phyloP scores from a whole-genome alignment of 129 eudicot genomes.

The Arctium minus region DNA sequence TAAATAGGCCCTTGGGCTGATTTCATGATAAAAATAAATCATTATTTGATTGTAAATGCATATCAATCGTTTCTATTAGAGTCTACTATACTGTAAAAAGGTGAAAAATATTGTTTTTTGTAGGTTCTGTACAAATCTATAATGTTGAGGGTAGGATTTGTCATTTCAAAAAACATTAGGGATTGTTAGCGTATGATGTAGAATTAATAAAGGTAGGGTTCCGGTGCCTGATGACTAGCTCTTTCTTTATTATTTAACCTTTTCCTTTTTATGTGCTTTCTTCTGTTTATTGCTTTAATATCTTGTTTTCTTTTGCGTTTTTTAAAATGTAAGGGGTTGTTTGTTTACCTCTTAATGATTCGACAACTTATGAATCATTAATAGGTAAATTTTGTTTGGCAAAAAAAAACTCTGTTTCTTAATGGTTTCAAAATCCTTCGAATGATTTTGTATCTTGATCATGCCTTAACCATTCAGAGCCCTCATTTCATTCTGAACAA shows the following conservation, averaged over 20 bases:
- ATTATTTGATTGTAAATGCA: neutral
- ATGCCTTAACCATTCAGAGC: no score
- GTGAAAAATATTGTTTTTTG: neutral
- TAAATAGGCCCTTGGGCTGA: no score
- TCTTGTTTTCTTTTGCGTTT: neutral
- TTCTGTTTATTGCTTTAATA: neutral
- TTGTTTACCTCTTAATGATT: no score
- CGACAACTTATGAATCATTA: no score
- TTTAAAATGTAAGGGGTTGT: neutral
- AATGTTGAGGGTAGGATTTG: neutral
- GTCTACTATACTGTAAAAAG: neutral
- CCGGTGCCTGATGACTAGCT: conserved; percentile 30
- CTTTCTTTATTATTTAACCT: neutral
- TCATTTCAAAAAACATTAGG: conserved; percentile 7
- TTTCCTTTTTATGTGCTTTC: neutral
- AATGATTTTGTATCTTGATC: no score
- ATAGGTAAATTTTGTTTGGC: no score
- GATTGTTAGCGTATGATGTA: neutral
- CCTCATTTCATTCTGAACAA: no score
- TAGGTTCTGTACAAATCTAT: neutral
- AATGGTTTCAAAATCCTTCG: no score
- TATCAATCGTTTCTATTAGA: neutral
- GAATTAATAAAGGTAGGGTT: conserved; percentile 15
- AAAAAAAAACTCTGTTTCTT: no score
- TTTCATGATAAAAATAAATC: no score